Evolutionary conservation across 176 grass and related monocot species (phyloP).

Genomic region (Leersia perrieri): DNA sequence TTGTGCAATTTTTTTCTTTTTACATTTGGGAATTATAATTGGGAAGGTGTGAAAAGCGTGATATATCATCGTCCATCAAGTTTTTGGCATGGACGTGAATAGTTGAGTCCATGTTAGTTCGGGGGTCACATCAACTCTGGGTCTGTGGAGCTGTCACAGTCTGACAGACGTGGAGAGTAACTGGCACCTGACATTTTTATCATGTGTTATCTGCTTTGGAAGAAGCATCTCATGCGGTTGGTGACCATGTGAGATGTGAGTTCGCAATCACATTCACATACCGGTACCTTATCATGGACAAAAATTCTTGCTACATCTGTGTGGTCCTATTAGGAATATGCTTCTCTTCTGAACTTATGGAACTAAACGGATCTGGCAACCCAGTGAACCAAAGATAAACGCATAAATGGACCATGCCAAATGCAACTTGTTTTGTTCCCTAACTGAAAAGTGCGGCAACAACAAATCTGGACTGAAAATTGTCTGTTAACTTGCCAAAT

Average conservation of each 20-base stretch:
- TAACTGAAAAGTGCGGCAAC: neutral
- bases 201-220: neutral
- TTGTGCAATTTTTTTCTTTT: neutral
- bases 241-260: slow-evolving; percentile 22
- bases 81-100: neutral
- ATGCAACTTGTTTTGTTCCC: neutral
- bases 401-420: neutral
- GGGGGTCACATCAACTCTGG: neutral
- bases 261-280: neutral
- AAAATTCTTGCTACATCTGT: neutral
- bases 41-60: neutral
- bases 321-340: neutral
- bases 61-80: neutral
- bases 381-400: neutral
- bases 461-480: neutral
- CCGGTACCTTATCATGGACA: neutral
- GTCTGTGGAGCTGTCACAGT: neutral
- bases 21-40: neutral
- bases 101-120: neutral
- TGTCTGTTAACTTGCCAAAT: neutral
- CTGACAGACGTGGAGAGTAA: neutral
- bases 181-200: neutral
- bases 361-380: neutral
- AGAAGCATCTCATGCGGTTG: neutral
- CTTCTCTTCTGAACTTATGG: neutral